Conservation (phyloP, 495 filamentous ascomycete genomes). For the Penicillium roqueforti region DNA sequence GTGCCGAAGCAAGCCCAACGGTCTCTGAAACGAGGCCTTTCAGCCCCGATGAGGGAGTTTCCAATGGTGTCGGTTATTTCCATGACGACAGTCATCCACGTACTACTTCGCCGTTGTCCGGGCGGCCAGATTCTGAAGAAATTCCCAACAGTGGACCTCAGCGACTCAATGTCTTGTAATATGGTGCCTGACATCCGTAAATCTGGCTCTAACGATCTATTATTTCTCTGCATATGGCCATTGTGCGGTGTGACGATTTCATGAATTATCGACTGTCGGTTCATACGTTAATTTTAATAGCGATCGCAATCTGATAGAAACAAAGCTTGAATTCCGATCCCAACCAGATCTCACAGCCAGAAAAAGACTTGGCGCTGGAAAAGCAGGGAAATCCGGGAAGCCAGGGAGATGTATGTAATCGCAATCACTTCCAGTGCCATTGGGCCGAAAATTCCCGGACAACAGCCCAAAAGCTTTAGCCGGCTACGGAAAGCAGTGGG, state of each 20-base stretch:
- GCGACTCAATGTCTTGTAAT: conserved; percentile 17
- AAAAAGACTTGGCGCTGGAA: background rate
- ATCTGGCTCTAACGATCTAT: background rate
- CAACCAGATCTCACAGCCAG: background rate
- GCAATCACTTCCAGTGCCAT: conserved; percentile 11
- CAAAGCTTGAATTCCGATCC: background rate
- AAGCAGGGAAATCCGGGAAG: no score
- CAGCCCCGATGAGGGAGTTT: conserved; percentile 16
- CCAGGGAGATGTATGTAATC: conserved; percentile 10
- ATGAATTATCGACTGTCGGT: conserved; percentile 11
- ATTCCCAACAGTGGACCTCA: conserved; percentile 11
- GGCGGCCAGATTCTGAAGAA: conserved; percentile 10
- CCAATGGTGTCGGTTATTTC: conserved; percentile 5
- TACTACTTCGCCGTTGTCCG: conserved; percentile 18
- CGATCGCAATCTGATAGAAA: background rate
- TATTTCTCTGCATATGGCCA: conserved; percentile 1
- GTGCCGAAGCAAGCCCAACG: conserved; percentile 35
- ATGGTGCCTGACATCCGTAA: background rate
- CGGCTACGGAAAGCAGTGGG: conserved; percentile 14
- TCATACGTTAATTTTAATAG: conserved; percentile 7
- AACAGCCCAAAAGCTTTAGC: conserved; percentile 22
- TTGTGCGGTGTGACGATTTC: conserved; percentile 15
- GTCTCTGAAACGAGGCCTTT: conserved; percentile 13
- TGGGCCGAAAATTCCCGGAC: conserved; percentile 29
- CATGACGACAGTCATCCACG: conserved; percentile 14